Percentiles rank a stretch among this genome's conserved stretches.
Evolutionary conservation across 352 stramenopile species (phyloP).

Genomic region (Globisporangium emineosum): DNA sequence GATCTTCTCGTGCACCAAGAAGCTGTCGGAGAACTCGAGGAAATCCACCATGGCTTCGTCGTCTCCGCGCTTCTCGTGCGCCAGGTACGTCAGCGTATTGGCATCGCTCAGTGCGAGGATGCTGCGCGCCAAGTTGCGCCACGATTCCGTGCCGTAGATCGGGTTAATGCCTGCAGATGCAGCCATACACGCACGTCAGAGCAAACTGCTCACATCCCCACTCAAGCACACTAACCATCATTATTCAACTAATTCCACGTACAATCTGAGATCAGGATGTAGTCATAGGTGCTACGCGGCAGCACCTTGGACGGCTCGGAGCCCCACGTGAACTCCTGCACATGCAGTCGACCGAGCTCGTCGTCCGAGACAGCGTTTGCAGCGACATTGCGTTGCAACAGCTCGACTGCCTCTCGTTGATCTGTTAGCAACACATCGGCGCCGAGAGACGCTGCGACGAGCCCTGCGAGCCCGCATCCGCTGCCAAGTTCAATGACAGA

Average conservation of each 20-base stretch:
- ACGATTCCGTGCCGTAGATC: conserved; percentile 80
- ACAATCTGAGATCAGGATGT: conserved; percentile 83
- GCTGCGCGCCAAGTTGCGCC: conserved; percentile 67
- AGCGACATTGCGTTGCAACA: conserved; percentile 56
- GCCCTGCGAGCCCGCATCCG: conserved; percentile 68
- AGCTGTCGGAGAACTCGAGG: conserved; percentile 34
- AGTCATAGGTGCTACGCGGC: conserved; percentile 34
- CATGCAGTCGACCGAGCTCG: conserved; percentile 35
- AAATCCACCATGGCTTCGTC: conserved; percentile 77
- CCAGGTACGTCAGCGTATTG: conserved; percentile 61
- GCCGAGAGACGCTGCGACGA: conserved; percentile 64
- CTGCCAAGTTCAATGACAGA: conserved; percentile 76
- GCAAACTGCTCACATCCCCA: not conserved
- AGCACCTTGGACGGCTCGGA: conserved; percentile 24
- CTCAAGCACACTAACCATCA: not conserved
- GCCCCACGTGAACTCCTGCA: conserved; percentile 68
- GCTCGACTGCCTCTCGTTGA: conserved; percentile 60
- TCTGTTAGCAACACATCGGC: conserved; percentile 71
- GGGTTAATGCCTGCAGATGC: conserved; percentile 60
- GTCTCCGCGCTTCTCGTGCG: conserved; percentile 67
- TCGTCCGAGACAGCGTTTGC: conserved; percentile 39
- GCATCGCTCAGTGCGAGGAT: conserved; percentile 54
- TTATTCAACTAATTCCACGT: conserved; percentile 5
- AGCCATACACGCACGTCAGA: not conserved
- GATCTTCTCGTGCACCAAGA: conserved; percentile 44